Percentiles rank a stretch among this genome's conserved stretches.
Conservation (phyloP, 768 basidiomycete species). For the Sutorius australiensis region DNA sequence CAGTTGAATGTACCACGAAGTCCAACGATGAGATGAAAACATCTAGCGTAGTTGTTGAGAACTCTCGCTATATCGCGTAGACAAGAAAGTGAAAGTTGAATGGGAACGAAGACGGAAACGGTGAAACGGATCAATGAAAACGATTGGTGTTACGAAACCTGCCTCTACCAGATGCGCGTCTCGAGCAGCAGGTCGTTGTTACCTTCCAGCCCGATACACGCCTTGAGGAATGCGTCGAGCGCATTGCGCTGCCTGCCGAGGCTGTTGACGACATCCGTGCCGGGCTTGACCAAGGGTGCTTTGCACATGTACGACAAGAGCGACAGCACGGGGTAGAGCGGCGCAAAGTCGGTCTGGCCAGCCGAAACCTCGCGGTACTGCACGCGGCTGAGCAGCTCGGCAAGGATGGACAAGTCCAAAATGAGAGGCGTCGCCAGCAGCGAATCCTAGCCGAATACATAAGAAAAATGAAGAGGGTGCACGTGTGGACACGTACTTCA, state of each 20-base stretch:
- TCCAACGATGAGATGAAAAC: neutral
- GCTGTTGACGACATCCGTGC: conserved; percentile 91
- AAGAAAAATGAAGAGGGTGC: neutral
- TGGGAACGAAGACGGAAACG: neutral
- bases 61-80: neutral
- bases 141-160: too few species aligned
- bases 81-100: neutral
- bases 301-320: conserved; percentile 97
- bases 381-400: conserved; percentile 91
- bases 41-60: conserved; percentile 19
- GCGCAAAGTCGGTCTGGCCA: conserved; percentile 61
- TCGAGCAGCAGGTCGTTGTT: conserved; percentile 82
- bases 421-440: conserved; percentile 95
- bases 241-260: conserved; percentile 93
- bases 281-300: conserved; percentile 94
- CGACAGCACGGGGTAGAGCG: conserved; percentile 88
- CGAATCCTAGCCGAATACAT: conserved; percentile 59
- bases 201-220: conserved; percentile 84
- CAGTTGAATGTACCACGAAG: conserved; percentile 17
- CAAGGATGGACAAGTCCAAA: conserved; percentile 87
- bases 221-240: conserved; percentile 90
- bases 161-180: conserved; percentile 79
- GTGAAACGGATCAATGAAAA: neutral
- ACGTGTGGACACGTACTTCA: conserved; percentile 52
- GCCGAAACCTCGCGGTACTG: conserved; percentile 65